phyloP scores from a whole-genome alignment of 768 basidiomycete species.

The Agaricus blazei region DNA sequence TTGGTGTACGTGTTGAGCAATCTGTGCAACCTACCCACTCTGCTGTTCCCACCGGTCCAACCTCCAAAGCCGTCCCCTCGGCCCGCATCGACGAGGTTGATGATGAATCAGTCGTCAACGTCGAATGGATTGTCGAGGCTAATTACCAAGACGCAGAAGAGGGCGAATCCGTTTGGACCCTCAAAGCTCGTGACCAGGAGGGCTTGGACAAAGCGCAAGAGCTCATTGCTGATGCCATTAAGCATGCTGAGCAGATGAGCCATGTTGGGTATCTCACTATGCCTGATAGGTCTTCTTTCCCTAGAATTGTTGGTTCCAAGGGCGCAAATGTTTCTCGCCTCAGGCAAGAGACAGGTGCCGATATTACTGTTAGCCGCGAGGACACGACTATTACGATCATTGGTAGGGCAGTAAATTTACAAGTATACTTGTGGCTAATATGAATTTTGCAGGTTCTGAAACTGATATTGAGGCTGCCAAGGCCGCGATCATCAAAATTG shows the following conservation, averaged over 20 bases:
- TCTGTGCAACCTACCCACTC: constrained; percentile 58
- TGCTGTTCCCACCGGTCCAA: constrained; percentile 55
- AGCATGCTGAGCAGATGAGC: constrained; percentile 65
- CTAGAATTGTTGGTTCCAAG: constrained; percentile 89
- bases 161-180: constrained; percentile 79
- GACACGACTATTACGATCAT: constrained; percentile 83
- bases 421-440: constrained; percentile 5
- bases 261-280: constrained; percentile 85
- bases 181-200: constrained; percentile 76
- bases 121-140: constrained; percentile 69
- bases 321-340: constrained; percentile 87
- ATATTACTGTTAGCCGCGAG: constrained; percentile 88
- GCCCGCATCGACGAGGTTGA: constrained; percentile 88
- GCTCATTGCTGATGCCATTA: constrained; percentile 62
- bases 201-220: constrained; percentile 73
- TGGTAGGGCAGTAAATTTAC: constrained; percentile 43
- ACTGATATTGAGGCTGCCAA: constrained; percentile 66
- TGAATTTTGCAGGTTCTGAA: constrained; percentile 50
- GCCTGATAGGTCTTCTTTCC: constrained; percentile 79
- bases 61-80: constrained; percentile 30
- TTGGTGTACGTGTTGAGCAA: constrained; percentile 79
- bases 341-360: constrained; percentile 84
- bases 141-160: constrained; percentile 83
- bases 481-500: constrained; percentile 67
- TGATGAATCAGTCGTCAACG: constrained; percentile 36